Conservation (phyloP, 768 basidiomycete genomes). For the Suillus tomentosus region DNA sequence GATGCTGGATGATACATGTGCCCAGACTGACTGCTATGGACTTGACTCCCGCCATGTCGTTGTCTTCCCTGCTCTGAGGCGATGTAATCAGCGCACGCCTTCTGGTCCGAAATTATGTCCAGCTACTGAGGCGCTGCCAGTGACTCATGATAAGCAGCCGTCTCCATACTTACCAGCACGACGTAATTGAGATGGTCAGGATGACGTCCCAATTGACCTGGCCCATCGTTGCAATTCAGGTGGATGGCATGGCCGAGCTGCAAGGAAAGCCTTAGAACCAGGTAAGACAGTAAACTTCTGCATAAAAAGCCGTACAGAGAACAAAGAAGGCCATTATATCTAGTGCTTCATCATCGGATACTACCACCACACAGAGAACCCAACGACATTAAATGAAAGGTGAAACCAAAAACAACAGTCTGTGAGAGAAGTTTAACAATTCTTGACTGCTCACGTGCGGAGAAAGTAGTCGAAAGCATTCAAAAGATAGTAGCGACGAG, state of each 20-base stretch:
- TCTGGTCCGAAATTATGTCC: neutral
- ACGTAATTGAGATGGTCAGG: neutral
- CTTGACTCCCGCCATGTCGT: neutral
- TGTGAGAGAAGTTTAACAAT: neutral
- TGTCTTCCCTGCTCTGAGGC: neutral
- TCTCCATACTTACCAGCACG: neutral
- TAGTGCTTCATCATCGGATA: slow-evolving; percentile 31
- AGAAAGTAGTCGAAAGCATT: too few species aligned
- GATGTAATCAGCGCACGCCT: neutral
- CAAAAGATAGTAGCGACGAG: neutral
- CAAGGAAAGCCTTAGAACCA: neutral
- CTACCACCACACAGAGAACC: neutral
- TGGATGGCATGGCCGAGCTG: neutral
- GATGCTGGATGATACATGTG: neutral
- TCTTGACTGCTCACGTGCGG: neutral
- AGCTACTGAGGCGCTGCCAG: neutral
- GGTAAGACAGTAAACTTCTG: neutral
- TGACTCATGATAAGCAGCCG: too few species aligned
- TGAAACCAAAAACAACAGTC: neutral
- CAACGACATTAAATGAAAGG: neutral
- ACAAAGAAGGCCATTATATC: slow-evolving; percentile 31
- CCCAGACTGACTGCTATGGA: neutral
- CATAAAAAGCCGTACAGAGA: slow-evolving; percentile 22
- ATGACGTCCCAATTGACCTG: neutral
- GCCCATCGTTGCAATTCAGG: neutral